Conservation (phyloP, 1,139 yeast species). For the Tardiomyces depauwii region DNA sequence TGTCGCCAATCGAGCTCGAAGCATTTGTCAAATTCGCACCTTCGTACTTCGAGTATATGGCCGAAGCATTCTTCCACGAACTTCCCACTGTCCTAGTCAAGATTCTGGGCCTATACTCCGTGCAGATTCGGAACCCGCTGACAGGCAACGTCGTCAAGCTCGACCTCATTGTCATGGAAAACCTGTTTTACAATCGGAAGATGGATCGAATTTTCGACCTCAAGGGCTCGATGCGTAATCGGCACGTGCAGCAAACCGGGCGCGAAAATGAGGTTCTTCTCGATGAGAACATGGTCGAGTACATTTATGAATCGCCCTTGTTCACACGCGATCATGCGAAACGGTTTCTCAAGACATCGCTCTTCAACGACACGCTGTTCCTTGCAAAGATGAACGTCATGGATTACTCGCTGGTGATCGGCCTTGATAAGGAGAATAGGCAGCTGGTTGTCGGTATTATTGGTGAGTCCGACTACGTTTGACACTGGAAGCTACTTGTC, state of each 20-base stretch:
- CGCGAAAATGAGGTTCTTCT: conserved; percentile 85
- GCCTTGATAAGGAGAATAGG: conserved; percentile 63
- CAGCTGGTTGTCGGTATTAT: conserved; percentile 86
- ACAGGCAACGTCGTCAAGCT: conserved; percentile 71
- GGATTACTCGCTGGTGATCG: conserved; percentile 95
- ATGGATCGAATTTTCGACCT: conserved; percentile 85
- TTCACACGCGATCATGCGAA: conserved; percentile 92
- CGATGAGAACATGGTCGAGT: conserved; percentile 98
- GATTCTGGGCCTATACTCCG: conserved; percentile 90
- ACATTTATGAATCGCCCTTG: conserved; percentile 89
- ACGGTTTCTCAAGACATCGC: conserved; percentile 68
- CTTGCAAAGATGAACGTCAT: conserved; percentile 96
- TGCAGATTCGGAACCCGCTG: conserved; percentile 68
- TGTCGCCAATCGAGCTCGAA: conserved; percentile 80
- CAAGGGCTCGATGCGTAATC: conserved; percentile 95
- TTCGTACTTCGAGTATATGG: conserved; percentile 89
- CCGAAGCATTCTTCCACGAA: conserved; percentile 90
- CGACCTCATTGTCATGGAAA: conserved; percentile 95
- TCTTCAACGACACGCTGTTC: conserved; percentile 91
- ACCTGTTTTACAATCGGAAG: conserved; percentile 74
- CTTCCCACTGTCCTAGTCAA: conserved; percentile 91
- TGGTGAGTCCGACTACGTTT: conserved; percentile 24
- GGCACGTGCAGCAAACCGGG: conserved; percentile 96
- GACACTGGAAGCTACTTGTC: background rate
- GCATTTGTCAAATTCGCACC: conserved; percentile 95